Evolutionary conservation across 495 filamentous ascomycete genomes (phyloP).

Genomic region (Emericellopsis terricola): DNA sequence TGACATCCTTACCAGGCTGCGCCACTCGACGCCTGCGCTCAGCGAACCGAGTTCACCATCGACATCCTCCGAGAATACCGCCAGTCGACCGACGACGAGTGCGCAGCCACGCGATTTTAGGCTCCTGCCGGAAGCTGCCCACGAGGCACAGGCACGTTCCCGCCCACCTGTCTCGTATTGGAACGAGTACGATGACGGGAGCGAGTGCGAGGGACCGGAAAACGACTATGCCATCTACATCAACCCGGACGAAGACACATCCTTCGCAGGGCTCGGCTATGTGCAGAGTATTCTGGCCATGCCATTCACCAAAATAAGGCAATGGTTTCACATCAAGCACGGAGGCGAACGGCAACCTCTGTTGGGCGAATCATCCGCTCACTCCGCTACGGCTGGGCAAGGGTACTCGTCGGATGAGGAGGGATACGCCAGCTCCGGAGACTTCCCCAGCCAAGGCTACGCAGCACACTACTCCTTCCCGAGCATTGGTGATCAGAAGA

Average conservation of each 20-base stretch:
- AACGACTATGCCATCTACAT: constrained; percentile 37
- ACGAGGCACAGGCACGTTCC: too few relatives aligned
- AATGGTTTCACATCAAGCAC: constrained; percentile 18
- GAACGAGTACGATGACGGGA: constrained; percentile 49
- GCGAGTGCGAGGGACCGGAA: constrained; percentile 37
- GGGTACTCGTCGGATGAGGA: constrained; percentile 10
- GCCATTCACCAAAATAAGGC: constrained; percentile 24
- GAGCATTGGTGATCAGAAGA: constrained; percentile 18
- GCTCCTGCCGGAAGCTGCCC: too few relatives aligned
- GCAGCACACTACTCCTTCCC: constrained; percentile 25
- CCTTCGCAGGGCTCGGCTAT: constrained; percentile 28
- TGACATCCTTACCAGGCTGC: constrained; percentile 33
- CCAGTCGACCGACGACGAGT: constrained; percentile 2
- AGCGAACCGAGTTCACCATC: constrained; percentile 4
- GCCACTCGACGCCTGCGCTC: constrained; percentile 7
- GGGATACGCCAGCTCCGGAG: constrained; percentile 11
- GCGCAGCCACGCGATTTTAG: constrained; percentile 8
- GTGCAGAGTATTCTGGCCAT: constrained; percentile 20
- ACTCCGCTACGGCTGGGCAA: constrained; percentile 7
- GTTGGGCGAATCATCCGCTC: constrained; percentile 18
- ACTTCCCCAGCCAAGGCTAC: constrained; percentile 19
- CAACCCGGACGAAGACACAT: constrained; percentile 27
- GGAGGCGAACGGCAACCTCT: constrained; percentile 16
- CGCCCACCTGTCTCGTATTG: constrained; percentile 23
- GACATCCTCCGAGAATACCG: constrained; percentile 5